phyloP scores from a whole-genome alignment of 192 early-diverging fungal genomes.

The Coemansia sp. region DNA sequence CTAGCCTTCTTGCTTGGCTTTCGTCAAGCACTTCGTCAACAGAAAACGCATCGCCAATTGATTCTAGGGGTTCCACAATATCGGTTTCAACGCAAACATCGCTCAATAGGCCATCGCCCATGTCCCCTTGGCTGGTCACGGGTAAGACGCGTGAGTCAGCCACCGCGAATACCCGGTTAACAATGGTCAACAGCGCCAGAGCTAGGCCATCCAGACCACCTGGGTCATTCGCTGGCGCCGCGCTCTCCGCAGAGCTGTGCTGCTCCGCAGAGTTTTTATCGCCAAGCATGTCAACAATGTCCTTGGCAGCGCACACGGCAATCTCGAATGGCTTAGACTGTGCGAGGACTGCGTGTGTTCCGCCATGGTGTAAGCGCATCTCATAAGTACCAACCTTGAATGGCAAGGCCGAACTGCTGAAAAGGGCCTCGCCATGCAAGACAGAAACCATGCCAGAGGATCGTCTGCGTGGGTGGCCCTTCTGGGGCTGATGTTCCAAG shows the following conservation, averaged over 20 bases:
- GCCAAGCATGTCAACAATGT: constrained; percentile 20
- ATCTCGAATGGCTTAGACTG: constrained; percentile 79
- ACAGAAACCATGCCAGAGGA: constrained; percentile 2
- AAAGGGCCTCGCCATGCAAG: constrained; percentile 59
- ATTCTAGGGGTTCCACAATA: constrained; percentile 45
- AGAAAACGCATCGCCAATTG: constrained; percentile 33
- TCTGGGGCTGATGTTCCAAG: constrained; percentile 27
- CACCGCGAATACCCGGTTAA: constrained; percentile 49
- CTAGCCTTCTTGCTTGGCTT: constrained; percentile 65
- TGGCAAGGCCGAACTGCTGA: constrained; percentile 67
- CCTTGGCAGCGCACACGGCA: constrained; percentile 27
- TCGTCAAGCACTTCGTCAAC: constrained; percentile 53
- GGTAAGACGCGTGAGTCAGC: constrained; percentile 31
- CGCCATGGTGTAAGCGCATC: constrained; percentile 88
- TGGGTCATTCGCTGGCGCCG: background rate
- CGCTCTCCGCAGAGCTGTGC: background rate
- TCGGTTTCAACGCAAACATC: constrained; percentile 43
- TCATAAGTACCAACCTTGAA: constrained; percentile 90
- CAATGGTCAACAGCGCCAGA: constrained; percentile 37
- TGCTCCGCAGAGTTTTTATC: background rate
- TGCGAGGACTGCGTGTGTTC: constrained; percentile 79
- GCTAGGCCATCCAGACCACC: constrained; percentile 26
- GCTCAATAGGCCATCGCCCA: background rate
- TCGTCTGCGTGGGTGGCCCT: constrained; percentile 5
- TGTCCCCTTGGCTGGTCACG: background rate